A percentile compares a stretch with the other conserved stretches of the same genome.
phyloP scores from a whole-genome alignment of 2,329 filamentous ascomycete species.

The Penicillium sp. region DNA sequence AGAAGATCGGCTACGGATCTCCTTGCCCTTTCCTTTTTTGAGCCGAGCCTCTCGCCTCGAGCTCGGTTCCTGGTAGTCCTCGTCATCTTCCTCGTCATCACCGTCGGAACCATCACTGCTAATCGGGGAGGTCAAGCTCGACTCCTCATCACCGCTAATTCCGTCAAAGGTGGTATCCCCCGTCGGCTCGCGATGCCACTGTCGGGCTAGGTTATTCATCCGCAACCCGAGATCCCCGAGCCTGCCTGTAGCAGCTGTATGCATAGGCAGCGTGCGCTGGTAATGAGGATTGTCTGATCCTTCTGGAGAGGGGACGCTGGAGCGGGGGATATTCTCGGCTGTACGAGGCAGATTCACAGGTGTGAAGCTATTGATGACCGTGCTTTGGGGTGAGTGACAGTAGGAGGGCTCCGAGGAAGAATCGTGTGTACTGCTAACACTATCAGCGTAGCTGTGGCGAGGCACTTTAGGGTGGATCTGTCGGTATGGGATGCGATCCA shows the following conservation, averaged over 20 bases:
- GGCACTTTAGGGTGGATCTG: slow-evolving; percentile 20
- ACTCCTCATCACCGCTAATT: not conserved
- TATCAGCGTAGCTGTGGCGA: slow-evolving; percentile 27
- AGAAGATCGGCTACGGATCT: slow-evolving; percentile 7
- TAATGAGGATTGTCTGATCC: no score
- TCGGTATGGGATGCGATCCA: not conserved
- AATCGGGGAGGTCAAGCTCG: not conserved
- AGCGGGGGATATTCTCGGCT: not conserved
- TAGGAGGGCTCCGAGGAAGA: slow-evolving; percentile 38
- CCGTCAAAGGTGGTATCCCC: not conserved
- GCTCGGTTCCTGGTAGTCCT: slow-evolving; percentile 15
- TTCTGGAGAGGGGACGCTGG: not conserved
- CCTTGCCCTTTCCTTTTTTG: not conserved
- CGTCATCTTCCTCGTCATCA: slow-evolving; percentile 7
- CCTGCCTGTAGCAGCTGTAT: not conserved
- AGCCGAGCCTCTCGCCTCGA: not conserved
- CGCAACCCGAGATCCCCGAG: not conserved
- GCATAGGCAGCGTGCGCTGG: not conserved
- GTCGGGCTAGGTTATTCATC: not conserved
- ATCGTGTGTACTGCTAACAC: slow-evolving; percentile 41
- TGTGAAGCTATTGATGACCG: slow-evolving; percentile 41
- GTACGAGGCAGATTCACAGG: slow-evolving; percentile 44
- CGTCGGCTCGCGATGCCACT: not conserved
- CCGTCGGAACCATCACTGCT: not conserved
- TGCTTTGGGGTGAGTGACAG: slow-evolving; percentile 41